Conservation (phyloP, 768 basidiomycete species). For the Mrakia gelida region DNA sequence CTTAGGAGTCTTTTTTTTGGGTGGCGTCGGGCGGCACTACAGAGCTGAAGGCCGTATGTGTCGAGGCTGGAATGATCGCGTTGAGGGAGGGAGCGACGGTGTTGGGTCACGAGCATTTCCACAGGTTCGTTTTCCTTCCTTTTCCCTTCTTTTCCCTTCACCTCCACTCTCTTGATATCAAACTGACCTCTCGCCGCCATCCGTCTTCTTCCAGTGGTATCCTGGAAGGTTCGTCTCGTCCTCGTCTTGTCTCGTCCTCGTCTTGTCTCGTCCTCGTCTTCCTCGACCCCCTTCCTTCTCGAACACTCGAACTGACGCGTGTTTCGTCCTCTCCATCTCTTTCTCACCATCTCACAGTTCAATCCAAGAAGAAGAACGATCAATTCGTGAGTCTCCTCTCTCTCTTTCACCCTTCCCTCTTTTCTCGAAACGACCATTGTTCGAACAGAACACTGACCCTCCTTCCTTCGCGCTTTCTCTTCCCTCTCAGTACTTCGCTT, state of each 20-base stretch:
- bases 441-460: not conserved
- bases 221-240: slow-evolving; percentile 2
- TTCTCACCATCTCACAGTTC: slow-evolving; percentile 57
- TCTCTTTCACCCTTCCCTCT: not conserved
- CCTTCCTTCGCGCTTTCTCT: not conserved
- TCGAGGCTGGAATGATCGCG: slow-evolving; percentile 99
- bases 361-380: slow-evolving; percentile 99
- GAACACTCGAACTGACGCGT: slow-evolving; percentile 79
- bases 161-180: not conserved
- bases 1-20: slow-evolving; percentile 1
- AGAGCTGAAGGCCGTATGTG: slow-evolving; percentile 87
- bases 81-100: slow-evolving; percentile 85
- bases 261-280: too few relatives aligned
- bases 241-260: slow-evolving; percentile 49
- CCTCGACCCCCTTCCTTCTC: slow-evolving; percentile 45
- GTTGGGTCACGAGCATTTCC: slow-evolving; percentile 89
- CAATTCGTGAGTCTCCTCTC: slow-evolving; percentile 45
- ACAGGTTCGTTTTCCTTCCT: slow-evolving; percentile 50
- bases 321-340: slow-evolving; percentile 42
- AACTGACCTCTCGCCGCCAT: not conserved
- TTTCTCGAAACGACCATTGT: not conserved
- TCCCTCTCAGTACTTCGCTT: slow-evolving; percentile 10
- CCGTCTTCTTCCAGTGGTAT: not conserved
- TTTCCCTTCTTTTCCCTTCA: not conserved
- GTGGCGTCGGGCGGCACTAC: slow-evolving; percentile 31